These are phyloP conservation scores for Akanthomyces dipterigenus DNA, from an alignment of 2,329 filamentous ascomycete genomes.

Conservation along the genomic window DNA sequence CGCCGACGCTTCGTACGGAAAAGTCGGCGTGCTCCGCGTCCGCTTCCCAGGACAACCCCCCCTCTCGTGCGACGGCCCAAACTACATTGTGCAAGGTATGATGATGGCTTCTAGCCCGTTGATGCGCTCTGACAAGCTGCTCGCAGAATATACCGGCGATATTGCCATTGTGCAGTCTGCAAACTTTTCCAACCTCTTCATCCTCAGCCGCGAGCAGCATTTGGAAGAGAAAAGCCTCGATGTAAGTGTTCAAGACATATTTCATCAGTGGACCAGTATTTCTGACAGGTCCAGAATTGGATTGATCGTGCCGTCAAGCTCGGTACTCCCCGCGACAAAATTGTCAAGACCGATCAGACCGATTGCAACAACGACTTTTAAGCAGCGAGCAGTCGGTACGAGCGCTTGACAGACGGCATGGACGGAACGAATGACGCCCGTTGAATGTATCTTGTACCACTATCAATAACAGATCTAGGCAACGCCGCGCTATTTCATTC, in stretches of 20 bases:
- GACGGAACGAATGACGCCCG: background rate
- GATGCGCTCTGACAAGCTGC: background rate
- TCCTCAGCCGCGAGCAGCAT: constrained; percentile 25
- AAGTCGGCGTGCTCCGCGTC: constrained; percentile 23
- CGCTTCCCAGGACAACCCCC: constrained; percentile 25
- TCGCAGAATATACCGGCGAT: constrained; percentile 23
- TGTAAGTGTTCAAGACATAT: constrained; percentile 15
- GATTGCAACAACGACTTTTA: constrained; percentile 15
- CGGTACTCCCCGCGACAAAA: constrained; percentile 20
- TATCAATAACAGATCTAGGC: no score
- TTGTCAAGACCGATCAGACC: constrained; percentile 22
- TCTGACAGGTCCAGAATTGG: constrained; percentile 17
- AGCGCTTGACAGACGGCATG: background rate
- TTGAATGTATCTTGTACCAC: no score
- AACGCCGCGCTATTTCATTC: no score
- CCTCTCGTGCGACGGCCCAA: constrained; percentile 24
- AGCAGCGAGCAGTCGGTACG: background rate
- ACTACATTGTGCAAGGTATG: constrained; percentile 27
- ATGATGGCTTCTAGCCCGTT: no score
- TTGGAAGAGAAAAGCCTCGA: constrained; percentile 21
- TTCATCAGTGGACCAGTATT: background rate
- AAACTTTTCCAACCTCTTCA: constrained; percentile 27
- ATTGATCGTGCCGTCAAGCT: constrained; percentile 21
- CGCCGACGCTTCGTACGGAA: constrained; percentile 22
- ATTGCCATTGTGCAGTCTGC: constrained; percentile 27